Conservation (phyloP, 2,329 filamentous ascomycete species). For the Alternaria sp. region DNA sequence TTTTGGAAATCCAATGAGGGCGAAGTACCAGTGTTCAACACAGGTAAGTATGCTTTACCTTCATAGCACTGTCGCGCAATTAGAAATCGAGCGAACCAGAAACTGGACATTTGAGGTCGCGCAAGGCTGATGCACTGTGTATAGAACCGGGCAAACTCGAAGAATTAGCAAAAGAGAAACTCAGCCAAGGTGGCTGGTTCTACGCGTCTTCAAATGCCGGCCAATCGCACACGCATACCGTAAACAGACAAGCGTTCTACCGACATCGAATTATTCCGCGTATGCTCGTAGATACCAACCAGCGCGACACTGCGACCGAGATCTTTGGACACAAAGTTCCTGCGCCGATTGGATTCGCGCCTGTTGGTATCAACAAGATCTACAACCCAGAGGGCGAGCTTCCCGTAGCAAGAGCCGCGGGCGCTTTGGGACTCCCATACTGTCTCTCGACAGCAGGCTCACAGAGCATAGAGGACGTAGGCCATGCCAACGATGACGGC, state of each 20-base stretch:
- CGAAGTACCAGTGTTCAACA: slow-evolving; percentile 59
- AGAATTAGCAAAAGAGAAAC: slow-evolving; percentile 61
- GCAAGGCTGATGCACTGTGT: background rate
- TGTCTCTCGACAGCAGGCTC: slow-evolving; percentile 65
- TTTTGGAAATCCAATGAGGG: slow-evolving; percentile 63
- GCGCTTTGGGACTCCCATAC: slow-evolving; percentile 66
- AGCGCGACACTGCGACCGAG: slow-evolving; percentile 61
- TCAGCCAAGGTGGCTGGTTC: slow-evolving; percentile 65
- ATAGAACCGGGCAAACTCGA: slow-evolving; percentile 65
- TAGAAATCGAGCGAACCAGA: no score
- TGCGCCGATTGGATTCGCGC: slow-evolving; percentile 69
- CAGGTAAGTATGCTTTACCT: slow-evolving; percentile 41
- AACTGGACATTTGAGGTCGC: background rate
- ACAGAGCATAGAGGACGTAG: slow-evolving; percentile 64
- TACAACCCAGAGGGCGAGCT: slow-evolving; percentile 66
- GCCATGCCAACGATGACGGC: slow-evolving; percentile 58
- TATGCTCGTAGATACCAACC: slow-evolving; percentile 66
- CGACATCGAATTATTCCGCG: slow-evolving; percentile 67
- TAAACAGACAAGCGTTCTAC: slow-evolving; percentile 69
- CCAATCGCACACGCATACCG: slow-evolving; percentile 59
- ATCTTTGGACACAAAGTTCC: slow-evolving; percentile 67
- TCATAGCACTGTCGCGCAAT: background rate
- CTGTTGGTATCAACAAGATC: slow-evolving; percentile 70
- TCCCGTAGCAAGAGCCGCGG: slow-evolving; percentile 65
- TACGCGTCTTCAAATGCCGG: slow-evolving; percentile 66